Base-by-base conservation (phyloP, 306 rosid species). In the Lathyrus oleraceus region DNA sequence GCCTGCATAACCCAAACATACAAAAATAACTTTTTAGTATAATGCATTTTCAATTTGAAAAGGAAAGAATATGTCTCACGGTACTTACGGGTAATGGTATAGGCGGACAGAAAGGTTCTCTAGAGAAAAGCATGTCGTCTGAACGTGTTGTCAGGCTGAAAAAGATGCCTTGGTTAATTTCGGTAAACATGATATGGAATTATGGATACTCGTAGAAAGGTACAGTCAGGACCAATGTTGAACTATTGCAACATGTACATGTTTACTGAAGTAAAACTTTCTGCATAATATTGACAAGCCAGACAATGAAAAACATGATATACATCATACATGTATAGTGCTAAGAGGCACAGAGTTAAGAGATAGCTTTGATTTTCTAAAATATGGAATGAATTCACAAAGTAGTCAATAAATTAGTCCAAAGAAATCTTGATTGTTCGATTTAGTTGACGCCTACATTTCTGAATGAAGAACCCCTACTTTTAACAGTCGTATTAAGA, bases 1-100 rank as follows among this genome's bases (percentile, higher is more conserved):
- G 81, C 88, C 96, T 91, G 87, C 85, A 79, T 59, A 79, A 76
- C 11, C 42, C 73, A 63, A 69, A 70, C 70, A 71, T 57, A 47
- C 15, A 43, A 57, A 49, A 58, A 69, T 57, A 42, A 20, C 4
- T 42, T 7, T 51, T 32, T 23, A 10, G 51, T 47, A 10, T 19
- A 69, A 40, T 10, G 40, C 48, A 61, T 74, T 44, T 17, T 30
- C 14, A 59, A n/a, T 54, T 67, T 19, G 67, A 78, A 58, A 73
- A 51, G 20, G 30, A 57, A 66, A 17, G 9, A 2, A 5, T n/a
- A 30, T 5, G 56, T 67, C 61, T 45, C 67, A 15, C 52, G 30
- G 71, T 65, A 76, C 85, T 77, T 73, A 81, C 82, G 48, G 57
- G 32, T 69, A 81, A 77, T 40, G 85, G 65, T 62, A 77, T 77